Conservation (phyloP, 2,329 filamentous ascomycete genomes). For the Claviceps spartinae region DNA sequence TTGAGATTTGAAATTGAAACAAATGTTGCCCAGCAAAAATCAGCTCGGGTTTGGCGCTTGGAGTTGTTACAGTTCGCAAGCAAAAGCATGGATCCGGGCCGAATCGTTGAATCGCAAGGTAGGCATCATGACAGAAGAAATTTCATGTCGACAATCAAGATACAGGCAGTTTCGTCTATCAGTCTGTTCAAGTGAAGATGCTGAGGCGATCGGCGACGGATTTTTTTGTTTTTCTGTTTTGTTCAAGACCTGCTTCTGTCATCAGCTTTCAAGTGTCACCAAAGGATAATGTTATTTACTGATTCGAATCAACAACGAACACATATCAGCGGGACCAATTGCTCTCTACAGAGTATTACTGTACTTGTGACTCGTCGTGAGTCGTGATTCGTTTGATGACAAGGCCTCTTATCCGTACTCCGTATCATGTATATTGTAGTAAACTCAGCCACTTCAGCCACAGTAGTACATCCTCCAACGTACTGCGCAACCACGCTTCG, state of each 20-base stretch:
- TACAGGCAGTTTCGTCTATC: not conserved
- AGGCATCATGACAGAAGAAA: not conserved
- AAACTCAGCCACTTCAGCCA: not conserved
- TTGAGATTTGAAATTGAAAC: not conserved
- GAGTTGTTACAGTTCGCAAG: not conserved
- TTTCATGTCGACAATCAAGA: not conserved
- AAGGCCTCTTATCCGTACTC: not conserved
- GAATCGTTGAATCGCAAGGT: not conserved
- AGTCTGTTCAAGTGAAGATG: not conserved
- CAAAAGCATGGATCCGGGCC: not conserved
- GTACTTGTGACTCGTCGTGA: not conserved
- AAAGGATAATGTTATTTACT: not conserved
- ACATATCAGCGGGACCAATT: too few species aligned
- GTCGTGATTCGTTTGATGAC: not conserved
- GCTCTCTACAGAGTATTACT: too few species aligned
- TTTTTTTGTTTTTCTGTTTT: not conserved
- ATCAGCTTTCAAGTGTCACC: too few species aligned
- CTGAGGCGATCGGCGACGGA: too few species aligned
- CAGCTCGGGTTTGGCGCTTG: not conserved
- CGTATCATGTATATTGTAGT: too few species aligned
- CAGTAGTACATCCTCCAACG: not conserved
- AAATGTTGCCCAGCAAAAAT: not conserved
- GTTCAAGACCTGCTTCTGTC: not conserved
- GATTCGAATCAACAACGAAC: too few species aligned
- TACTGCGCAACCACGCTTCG: conserved; percentile 2